Evolutionary conservation across 1,284 basidiomycete species (phyloP), one percentile per base, ranked within the genome.

Genomic region (Cryptococcus sp.): DNA sequence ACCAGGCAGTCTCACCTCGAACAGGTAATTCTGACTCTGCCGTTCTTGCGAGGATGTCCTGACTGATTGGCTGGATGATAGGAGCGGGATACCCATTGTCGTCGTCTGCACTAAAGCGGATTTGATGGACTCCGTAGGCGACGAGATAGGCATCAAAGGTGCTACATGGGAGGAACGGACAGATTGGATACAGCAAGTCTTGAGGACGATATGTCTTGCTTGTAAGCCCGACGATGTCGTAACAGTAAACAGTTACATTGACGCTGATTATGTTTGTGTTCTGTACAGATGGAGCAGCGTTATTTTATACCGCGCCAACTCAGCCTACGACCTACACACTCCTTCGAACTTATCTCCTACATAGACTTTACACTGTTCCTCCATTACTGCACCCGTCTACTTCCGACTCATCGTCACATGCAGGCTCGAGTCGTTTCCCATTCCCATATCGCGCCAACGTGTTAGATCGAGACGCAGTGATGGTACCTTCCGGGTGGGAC

Each of bases 401-500:
- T 37, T 46, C 25, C 25, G 58, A 48, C 6, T 23, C 61, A 1
- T 81, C 86, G 11, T 83, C 83, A 7, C 83, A 86, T 19, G 20
- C 85, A 83, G 22, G 80, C 79, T 44, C 84, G 86, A 45, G 89
- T 62, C 84, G 87, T 0, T 96, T 96, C 78, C 87, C 90, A 0
- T 98, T 97, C 78, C 79, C 83, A 3, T 85, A 91, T 58, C 88
- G 89, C 61, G 88, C 95, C 0, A 97, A 96, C 71, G 89, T 91
- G 0, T 82, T 98, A 25, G 95, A 99, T 73, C 85, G 93, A 34
- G 93, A 97, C 69, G 87, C 86, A 8, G 89, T 99, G 49, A 84
- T 96, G 48, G 87, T 99, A 0, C 96, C 95, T 1, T 84, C 89
- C 1, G 96, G 95, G 2, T 99, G 95, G 96, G 95, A 99, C 75